Evolutionary conservation across 768 basidiomycete species (phyloP).

Genomic region (Rhodotorula diobovata): DNA sequence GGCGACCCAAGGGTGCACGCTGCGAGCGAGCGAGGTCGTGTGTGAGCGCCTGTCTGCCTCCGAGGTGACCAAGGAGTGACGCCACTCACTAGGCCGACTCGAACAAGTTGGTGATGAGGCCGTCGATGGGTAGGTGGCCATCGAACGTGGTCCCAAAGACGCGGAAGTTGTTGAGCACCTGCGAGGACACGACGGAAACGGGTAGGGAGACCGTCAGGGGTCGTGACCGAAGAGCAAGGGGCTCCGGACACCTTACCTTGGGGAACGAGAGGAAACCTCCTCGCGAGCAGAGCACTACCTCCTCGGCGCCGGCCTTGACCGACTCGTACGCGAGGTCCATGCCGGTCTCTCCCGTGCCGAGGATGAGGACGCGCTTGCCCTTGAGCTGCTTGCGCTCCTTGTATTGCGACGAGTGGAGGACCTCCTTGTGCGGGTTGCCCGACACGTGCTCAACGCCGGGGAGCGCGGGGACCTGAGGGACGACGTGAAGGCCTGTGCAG

Average conservation of each 20-base stretch:
- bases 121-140: slow-evolving; percentile 50
- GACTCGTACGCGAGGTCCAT: slow-evolving; percentile 56
- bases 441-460: slow-evolving; percentile 52
- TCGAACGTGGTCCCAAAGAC: slow-evolving; percentile 54
- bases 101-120: slow-evolving; percentile 58
- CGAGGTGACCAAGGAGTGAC: no score
- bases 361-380: slow-evolving; percentile 55
- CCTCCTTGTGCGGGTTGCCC: slow-evolving; percentile 14
- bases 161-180: slow-evolving; percentile 56
- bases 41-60: no score
- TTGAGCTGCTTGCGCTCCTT: slow-evolving; percentile 53
- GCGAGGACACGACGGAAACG: no score
- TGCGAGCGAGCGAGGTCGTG: not conserved
- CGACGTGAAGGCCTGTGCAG: slow-evolving; percentile 59
- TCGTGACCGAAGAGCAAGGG: no score
- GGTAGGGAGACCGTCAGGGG: no score
- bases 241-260: no score
- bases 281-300: slow-evolving; percentile 57
- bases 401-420: slow-evolving; percentile 57
- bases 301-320: slow-evolving; percentile 54
- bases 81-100: slow-evolving; percentile 50
- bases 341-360: slow-evolving; percentile 62
- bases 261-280: slow-evolving; percentile 62
- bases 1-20: slow-evolving; percentile 60
- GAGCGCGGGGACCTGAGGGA: slow-evolving; percentile 55